phyloP scores from a whole-genome alignment of 768 basidiomycete genomes.

The Fomitopsis pulvina region DNA sequence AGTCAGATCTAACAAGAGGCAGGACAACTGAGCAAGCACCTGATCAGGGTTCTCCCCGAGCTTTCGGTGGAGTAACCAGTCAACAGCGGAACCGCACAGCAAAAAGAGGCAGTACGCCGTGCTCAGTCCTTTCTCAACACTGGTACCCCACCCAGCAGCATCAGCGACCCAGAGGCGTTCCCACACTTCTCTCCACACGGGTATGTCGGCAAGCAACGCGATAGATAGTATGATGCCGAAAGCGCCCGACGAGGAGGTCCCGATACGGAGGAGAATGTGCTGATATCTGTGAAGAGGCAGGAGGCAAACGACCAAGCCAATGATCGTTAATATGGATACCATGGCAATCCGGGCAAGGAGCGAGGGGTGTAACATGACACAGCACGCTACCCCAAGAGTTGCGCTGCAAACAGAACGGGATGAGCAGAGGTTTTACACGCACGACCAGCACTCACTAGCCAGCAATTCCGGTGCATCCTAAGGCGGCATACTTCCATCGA shows the following conservation, averaged over 20 bases:
- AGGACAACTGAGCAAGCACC: conserved; percentile 26
- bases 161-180: conserved; percentile 50
- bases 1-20: background rate
- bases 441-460: conserved; percentile 44
- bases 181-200: conserved; percentile 58
- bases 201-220: conserved; percentile 42
- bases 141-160: conserved; percentile 45
- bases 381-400: conserved; percentile 41
- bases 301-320: conserved; percentile 34
- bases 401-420: conserved; percentile 26
- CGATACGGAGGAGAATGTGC: conserved; percentile 43
- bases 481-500: conserved; percentile 46
- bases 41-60: conserved; percentile 67
- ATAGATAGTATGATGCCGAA: conserved; percentile 50
- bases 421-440: no score
- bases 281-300: conserved; percentile 41
- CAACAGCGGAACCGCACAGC: conserved; percentile 36
- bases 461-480: conserved; percentile 40
- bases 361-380: conserved; percentile 49
- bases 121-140: conserved; percentile 51
- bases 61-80: conserved; percentile 49
- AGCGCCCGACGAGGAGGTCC: conserved; percentile 46
- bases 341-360: conserved; percentile 43
- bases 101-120: conserved; percentile 51
- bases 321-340: conserved; percentile 28